phyloP scores from a whole-genome alignment of 441 rosid genomes.

The Metrosideros polymorpha region DNA sequence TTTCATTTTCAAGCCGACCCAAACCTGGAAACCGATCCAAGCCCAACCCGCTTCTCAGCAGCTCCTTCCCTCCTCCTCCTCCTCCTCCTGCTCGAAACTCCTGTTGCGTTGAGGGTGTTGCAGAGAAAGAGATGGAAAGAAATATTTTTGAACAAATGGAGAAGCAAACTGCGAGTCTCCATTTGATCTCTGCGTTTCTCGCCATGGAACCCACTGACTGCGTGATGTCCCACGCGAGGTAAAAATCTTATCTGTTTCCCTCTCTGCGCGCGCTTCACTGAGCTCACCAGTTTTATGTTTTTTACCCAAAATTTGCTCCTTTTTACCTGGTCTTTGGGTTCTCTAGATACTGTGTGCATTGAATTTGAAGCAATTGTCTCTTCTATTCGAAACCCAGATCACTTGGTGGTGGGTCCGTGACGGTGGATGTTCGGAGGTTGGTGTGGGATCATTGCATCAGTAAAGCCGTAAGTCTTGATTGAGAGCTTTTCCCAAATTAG shows the following conservation, averaged over 20 bases:
- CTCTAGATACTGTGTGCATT: background rate
- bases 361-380: background rate
- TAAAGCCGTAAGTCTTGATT: background rate
- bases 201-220: slow-evolving; percentile 60
- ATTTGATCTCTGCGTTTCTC: slow-evolving; percentile 59
- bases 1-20: no score
- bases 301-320: no score
- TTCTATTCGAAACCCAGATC: slow-evolving; percentile 19
- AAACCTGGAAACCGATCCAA: background rate
- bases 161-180: slow-evolving; percentile 11
- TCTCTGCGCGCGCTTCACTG: background rate
- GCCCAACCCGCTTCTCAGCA: background rate
- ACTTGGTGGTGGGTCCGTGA: slow-evolving; percentile 47
- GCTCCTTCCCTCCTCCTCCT: no score
- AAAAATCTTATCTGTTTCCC: background rate
- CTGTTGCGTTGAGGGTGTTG: background rate
- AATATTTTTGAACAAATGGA: background rate
- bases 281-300: no score
- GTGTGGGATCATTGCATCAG: slow-evolving; percentile 34
- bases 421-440: slow-evolving; percentile 49
- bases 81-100: background rate
- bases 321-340: background rate
- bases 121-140: background rate
- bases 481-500: background rate
- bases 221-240: slow-evolving; percentile 50